Percentiles rank a stretch among this genome's conserved stretches.
Conservation (phyloP, 352 stramenopile genomes). For the Phytophthora constricta region DNA sequence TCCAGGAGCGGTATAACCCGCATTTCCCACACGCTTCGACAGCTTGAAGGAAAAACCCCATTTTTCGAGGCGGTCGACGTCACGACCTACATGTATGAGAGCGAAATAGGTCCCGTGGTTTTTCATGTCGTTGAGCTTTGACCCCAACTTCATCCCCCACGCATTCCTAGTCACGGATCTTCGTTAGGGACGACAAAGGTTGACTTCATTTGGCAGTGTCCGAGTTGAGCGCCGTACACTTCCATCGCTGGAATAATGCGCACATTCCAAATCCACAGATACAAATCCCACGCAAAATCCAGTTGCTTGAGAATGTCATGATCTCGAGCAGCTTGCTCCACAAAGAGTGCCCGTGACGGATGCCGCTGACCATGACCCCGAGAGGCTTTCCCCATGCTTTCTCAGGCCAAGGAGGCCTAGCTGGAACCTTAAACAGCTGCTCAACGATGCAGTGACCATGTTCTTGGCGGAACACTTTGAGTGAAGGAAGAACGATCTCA, state of each 20-base stretch:
- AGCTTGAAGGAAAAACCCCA: constrained; percentile 40
- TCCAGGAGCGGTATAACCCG: neutral
- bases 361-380: no score
- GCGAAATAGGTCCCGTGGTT: neutral
- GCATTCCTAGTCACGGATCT: constrained; percentile 34
- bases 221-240: constrained; percentile 34
- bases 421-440: constrained; percentile 32
- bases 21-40: neutral
- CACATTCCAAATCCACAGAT: constrained; percentile 41
- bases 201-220: constrained; percentile 28
- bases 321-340: constrained; percentile 38
- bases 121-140: neutral
- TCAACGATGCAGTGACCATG: constrained; percentile 38
- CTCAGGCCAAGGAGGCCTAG: constrained; percentile 33
- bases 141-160: constrained; percentile 37
- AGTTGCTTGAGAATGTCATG: constrained; percentile 44
- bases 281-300: constrained; percentile 48
- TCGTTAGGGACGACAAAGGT: constrained; percentile 47
- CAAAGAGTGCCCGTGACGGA: constrained; percentile 30
- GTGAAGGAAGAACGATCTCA: constrained; percentile 34
- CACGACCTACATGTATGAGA: neutral
- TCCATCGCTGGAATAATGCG: constrained; percentile 46
- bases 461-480: constrained; percentile 31
- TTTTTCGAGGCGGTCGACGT: neutral
- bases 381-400: constrained; percentile 38